phyloP scores from a whole-genome alignment of 441 rosid species.

The Brassica balearica region DNA sequence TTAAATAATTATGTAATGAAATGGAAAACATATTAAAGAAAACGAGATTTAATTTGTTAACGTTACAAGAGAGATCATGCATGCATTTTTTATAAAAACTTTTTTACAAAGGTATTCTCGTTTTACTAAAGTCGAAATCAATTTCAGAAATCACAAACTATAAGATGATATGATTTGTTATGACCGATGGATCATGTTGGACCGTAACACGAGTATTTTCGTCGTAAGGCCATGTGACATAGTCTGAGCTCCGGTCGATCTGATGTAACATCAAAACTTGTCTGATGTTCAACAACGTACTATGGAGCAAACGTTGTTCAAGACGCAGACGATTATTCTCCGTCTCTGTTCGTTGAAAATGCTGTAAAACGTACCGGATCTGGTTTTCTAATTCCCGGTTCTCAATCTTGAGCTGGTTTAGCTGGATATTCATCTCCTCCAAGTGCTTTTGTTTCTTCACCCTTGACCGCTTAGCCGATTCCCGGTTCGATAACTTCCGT shows the following conservation, averaged over 20 bases:
- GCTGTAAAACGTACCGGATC: conserved; percentile 31
- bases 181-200: conserved; percentile 34
- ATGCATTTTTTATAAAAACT: neutral
- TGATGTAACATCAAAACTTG: conserved; percentile 36
- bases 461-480: conserved; percentile 82
- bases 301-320: conserved; percentile 29
- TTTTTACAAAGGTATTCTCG: conserved; percentile 18
- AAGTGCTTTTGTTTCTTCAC: conserved; percentile 72
- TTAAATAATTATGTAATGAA: neutral
- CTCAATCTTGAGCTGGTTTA: conserved; percentile 40
- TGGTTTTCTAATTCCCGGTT: conserved; percentile 34
- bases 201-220: conserved; percentile 12
- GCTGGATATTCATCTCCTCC: conserved; percentile 49
- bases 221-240: conserved; percentile 39
- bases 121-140: neutral
- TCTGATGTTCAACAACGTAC: conserved; percentile 30
- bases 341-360: conserved; percentile 12
- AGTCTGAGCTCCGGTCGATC: conserved; percentile 36
- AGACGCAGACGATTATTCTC: conserved; percentile 40
- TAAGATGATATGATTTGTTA: conserved; percentile 38
- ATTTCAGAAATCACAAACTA: conserved; percentile 22
- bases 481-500: conserved; percentile 81
- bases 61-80: conserved; percentile 26
- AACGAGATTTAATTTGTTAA: neutral
- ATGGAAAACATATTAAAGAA: neutral